Evolutionary conservation across 345 rosid genomes (phyloP).

Genomic region (Noccaea bulbosa): DNA sequence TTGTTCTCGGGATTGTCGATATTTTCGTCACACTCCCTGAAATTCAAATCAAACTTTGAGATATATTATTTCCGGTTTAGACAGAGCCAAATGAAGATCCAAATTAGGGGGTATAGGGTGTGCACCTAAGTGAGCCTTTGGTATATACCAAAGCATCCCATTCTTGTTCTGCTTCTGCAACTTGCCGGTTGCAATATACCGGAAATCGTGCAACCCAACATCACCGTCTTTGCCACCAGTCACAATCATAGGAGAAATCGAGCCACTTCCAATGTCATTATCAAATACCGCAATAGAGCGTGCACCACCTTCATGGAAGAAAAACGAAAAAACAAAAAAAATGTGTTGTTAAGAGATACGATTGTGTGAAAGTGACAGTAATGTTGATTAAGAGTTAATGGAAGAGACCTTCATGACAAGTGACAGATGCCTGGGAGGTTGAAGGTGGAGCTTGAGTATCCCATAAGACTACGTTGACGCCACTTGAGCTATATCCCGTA

Average conservation of each 20-base stretch:
- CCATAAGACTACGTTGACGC: constrained; percentile 88
- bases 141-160: constrained; percentile 98
- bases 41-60: constrained; percentile 16
- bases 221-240: constrained; percentile 95
- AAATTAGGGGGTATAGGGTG: constrained; percentile 7
- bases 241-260: constrained; percentile 85
- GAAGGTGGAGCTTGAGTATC: constrained; percentile 93
- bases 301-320: constrained; percentile 72
- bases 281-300: constrained; percentile 89
- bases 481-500: constrained; percentile 78
- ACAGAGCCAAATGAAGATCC: neutral
- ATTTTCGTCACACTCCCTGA: constrained; percentile 88
- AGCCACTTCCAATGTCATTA: constrained; percentile 86
- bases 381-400: neutral
- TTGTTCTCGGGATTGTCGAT: constrained; percentile 72
- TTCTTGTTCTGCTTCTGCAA: constrained; percentile 66
- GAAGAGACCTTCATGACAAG: constrained; percentile 83
- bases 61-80: neutral
- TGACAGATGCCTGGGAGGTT: constrained; percentile 78
- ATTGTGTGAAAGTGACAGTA: neutral
- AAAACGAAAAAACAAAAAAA: neutral
- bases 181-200: constrained; percentile 86
- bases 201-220: constrained; percentile 90
- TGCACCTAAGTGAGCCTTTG: constrained; percentile 93
- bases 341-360: constrained; percentile 19